phyloP scores from a whole-genome alignment of 495 filamentous ascomycete genomes.

The Trichoderma virens region DNA sequence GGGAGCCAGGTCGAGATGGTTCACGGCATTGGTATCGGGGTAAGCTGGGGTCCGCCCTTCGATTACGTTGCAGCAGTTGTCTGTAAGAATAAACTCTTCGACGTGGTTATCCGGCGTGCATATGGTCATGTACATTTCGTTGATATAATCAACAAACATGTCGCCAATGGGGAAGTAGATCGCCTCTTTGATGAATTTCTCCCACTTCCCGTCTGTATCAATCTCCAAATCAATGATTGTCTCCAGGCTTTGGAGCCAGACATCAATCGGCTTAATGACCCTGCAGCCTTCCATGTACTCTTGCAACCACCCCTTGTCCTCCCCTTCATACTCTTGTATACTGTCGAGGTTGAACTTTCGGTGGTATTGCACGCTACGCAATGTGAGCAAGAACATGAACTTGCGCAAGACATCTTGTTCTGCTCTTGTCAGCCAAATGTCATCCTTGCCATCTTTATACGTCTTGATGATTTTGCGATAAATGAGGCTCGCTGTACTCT shows the following conservation, averaged over 20 bases:
- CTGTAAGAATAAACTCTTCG: conserved; percentile 45
- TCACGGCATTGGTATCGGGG: conserved; percentile 19
- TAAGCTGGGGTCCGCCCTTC: conserved; percentile 35
- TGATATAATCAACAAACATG: conserved; percentile 33
- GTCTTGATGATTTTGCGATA: conserved; percentile 28
- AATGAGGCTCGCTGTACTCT: conserved; percentile 22
- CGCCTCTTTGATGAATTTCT: conserved; percentile 20
- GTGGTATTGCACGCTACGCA: conserved; percentile 30
- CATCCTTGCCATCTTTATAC: conserved; percentile 16
- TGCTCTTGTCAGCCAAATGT: conserved; percentile 28
- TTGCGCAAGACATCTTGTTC: conserved; percentile 40
- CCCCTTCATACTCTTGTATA: conserved; percentile 27
- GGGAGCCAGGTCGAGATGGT: conserved; percentile 2
- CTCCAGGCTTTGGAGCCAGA: conserved; percentile 45
- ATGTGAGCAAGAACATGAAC: conserved; percentile 49
- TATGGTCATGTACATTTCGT: conserved; percentile 36
- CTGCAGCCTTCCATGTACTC: conserved; percentile 39
- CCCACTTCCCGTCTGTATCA: conserved; percentile 31
- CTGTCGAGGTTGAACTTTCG: conserved; percentile 27
- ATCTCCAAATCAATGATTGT: conserved; percentile 40
- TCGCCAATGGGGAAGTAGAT: conserved; percentile 35
- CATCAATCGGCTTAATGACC: conserved; percentile 37
- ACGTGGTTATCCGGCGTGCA: conserved; percentile 29
- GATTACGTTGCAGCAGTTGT: conserved; percentile 37
- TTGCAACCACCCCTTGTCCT: conserved; percentile 31